Percentiles rank a stretch among this genome's conserved stretches.
phyloP scores from a whole-genome alignment of 2,329 filamentous ascomycete genomes.

The Epichloe elymi region DNA sequence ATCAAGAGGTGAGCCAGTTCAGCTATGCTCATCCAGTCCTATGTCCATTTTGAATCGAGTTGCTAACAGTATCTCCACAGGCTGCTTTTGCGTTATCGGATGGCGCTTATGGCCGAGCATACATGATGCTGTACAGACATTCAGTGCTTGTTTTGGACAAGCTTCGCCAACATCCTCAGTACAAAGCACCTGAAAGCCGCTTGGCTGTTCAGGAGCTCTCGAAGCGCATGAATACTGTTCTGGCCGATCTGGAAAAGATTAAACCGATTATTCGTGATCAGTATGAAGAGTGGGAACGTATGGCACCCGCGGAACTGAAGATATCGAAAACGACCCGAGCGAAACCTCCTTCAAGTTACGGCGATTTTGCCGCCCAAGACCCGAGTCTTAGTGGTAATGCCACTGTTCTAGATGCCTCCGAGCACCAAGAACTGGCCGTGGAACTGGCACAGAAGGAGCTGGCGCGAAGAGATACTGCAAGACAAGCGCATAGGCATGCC shows the following conservation, averaged over 20 bases:
- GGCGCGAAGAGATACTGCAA: conserved; percentile 48
- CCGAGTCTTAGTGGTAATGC: conserved; percentile 45
- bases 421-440: conserved; percentile 65
- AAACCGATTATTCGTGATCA: conserved; percentile 65
- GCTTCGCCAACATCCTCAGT: conserved; percentile 64
- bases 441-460: conserved; percentile 64
- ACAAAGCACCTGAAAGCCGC: conserved; percentile 50
- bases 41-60: background rate
- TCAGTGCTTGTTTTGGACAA: conserved; percentile 70
- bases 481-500: conserved; percentile 42
- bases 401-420: conserved; percentile 53
- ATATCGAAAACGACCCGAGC: conserved; percentile 8
- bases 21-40: background rate
- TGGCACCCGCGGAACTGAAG: conserved; percentile 27
- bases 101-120: conserved; percentile 76
- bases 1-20: conserved; percentile 56
- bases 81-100: conserved; percentile 76
- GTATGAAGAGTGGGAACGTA: conserved; percentile 53
- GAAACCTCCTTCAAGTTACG: conserved; percentile 23
- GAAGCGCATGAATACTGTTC: conserved; percentile 40
- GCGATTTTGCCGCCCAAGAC: conserved; percentile 40
- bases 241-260: conserved; percentile 61
- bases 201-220: conserved; percentile 43
- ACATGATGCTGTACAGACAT: conserved; percentile 82
- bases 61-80: conserved; percentile 29